These are phyloP conservation scores for Termitomyces sp. DNA, from an alignment of 768 basidiomycete genomes.

Conservation along the genomic window DNA sequence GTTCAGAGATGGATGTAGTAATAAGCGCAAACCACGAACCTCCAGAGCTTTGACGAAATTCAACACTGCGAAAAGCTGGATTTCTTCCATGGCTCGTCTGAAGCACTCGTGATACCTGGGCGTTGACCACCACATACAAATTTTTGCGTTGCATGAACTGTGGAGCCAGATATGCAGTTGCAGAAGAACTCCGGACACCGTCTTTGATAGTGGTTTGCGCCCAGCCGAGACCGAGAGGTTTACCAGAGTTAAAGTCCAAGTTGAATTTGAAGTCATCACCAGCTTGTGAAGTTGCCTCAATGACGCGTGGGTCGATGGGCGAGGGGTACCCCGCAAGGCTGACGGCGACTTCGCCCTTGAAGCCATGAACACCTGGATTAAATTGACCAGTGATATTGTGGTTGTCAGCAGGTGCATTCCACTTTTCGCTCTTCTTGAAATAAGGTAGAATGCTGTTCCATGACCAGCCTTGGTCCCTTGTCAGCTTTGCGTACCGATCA, in stretches of 20 bases:
- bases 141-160: slow-evolving; percentile 16
- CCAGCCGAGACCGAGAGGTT: slow-evolving; percentile 19
- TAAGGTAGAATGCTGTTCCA: slow-evolving; percentile 12
- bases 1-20: background rate
- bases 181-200: slow-evolving; percentile 19
- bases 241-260: slow-evolving; percentile 17
- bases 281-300: slow-evolving; percentile 19
- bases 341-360: slow-evolving; percentile 18
- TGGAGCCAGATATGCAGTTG: slow-evolving; percentile 20
- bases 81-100: background rate
- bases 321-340: slow-evolving; percentile 17
- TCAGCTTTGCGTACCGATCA: slow-evolving; percentile 18
- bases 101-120: slow-evolving; percentile 21
- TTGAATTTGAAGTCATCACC: slow-evolving; percentile 16
- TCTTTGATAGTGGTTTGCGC: slow-evolving; percentile 17
- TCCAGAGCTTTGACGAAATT: slow-evolving; percentile 10
- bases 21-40: background rate
- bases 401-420: slow-evolving; percentile 14
- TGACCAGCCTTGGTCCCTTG: slow-evolving; percentile 23
- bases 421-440: slow-evolving; percentile 20
- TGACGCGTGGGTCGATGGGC: slow-evolving; percentile 17
- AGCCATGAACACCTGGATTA: slow-evolving; percentile 17
- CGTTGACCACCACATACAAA: slow-evolving; percentile 19
- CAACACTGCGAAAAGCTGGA: slow-evolving; percentile 13
- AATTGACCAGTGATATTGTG: slow-evolving; percentile 21